Conservation (phyloP, 2,329 filamentous ascomycete species). For the Aspergillus quadrilineatus region DNA sequence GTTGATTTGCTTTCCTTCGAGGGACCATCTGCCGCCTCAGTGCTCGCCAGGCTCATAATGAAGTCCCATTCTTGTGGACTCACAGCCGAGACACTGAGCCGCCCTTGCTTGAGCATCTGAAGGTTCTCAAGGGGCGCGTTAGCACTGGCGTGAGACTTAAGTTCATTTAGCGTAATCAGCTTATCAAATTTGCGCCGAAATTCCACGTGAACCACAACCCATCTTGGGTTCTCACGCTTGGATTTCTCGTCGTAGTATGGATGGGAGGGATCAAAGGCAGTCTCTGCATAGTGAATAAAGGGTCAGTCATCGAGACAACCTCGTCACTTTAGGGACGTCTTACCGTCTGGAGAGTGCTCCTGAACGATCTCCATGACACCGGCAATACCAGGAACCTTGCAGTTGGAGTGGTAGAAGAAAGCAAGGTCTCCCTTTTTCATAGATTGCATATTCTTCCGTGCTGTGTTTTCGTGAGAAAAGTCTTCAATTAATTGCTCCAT, state of each 20-base stretch:
- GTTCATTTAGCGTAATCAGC: conserved; percentile 67
- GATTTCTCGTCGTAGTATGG: conserved; percentile 85
- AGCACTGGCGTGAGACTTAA: conserved; percentile 63
- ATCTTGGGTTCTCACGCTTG: conserved; percentile 67
- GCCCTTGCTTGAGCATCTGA: conserved; percentile 78
- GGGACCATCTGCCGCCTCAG: conserved; percentile 5
- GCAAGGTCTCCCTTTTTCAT: conserved; percentile 92
- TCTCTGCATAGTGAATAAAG: conserved; percentile 48
- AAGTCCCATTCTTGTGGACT: conserved; percentile 49
- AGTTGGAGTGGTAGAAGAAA: conserved; percentile 97
- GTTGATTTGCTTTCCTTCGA: background rate
- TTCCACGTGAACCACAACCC: conserved; percentile 85
- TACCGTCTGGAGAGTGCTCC: conserved; percentile 78
- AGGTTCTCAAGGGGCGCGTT: conserved; percentile 65
- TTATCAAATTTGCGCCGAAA: conserved; percentile 79
- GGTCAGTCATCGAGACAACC: conserved; percentile 7
- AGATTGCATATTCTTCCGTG: conserved; percentile 82
- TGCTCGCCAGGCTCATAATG: conserved; percentile 44
- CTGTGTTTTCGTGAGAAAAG: conserved; percentile 40
- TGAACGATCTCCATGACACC: conserved; percentile 86
- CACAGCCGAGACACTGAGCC: conserved; percentile 70
- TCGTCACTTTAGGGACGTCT: conserved; percentile 33
- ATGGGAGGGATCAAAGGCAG: conserved; percentile 67
- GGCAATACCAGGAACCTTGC: conserved; percentile 82
- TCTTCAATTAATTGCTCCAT: background rate